phyloP scores from a whole-genome alignment of 495 filamentous ascomycete genomes.

The Hypoxylon fragiforme region DNA sequence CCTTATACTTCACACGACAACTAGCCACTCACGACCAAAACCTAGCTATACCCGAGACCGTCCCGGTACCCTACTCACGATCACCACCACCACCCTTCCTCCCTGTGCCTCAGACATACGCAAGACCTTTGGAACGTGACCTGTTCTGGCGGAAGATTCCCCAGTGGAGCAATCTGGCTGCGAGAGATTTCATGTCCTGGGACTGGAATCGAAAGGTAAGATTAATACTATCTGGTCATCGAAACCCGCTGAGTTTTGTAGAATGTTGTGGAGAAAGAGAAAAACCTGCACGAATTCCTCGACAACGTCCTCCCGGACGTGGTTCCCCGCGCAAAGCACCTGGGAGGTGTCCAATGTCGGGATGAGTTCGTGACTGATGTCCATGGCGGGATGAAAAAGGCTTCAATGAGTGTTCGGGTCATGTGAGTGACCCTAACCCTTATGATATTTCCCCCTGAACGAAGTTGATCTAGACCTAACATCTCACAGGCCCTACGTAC shows the following conservation, averaged over 20 bases:
- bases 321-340: conserved; percentile 40
- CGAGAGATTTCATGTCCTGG: conserved; percentile 31
- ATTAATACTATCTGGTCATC: background rate
- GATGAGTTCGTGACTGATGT: conserved; percentile 57
- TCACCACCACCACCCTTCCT: background rate
- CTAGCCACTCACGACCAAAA: too few species aligned
- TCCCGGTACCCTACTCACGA: background rate
- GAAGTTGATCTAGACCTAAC: conserved; percentile 1
- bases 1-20: too few species aligned
- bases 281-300: conserved; percentile 35
- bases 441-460: background rate
- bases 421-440: conserved; percentile 38
- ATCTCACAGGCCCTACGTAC: conserved; percentile 54
- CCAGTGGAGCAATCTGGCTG: conserved; percentile 12
- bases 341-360: conserved; percentile 44
- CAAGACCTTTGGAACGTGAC: background rate
- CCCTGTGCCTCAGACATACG: background rate
- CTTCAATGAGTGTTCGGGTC: conserved; percentile 59
- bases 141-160: conserved; percentile 31
- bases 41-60: background rate
- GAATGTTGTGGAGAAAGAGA: conserved; percentile 26
- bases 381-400: conserved; percentile 47
- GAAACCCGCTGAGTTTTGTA: conserved; percentile 2
- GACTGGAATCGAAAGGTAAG: conserved; percentile 29
- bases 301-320: conserved; percentile 47